These are phyloP conservation scores for Metarhizium rileyi DNA, from an alignment of 2,329 filamentous ascomycete genomes.

Conservation along the genomic window DNA sequence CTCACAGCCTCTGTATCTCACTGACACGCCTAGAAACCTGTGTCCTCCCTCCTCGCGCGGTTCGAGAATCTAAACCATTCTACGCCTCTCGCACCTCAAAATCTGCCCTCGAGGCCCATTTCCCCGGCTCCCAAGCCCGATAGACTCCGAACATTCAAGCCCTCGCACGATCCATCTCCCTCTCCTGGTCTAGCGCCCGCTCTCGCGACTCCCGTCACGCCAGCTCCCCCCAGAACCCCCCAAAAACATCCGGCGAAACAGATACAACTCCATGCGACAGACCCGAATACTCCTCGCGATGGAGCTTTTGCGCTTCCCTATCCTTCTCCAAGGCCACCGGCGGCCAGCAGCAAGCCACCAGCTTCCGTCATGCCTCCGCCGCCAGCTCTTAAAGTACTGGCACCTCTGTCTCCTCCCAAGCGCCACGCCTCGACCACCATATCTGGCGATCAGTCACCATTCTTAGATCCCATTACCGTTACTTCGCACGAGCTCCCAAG, in stretches of 20 bases:
- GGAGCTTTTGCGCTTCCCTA: conserved; percentile 13
- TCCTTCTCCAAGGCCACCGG: conserved; percentile 15
- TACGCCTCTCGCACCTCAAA: conserved; percentile 10
- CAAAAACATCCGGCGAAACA: conserved; percentile 15
- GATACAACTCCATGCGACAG: conserved; percentile 14
- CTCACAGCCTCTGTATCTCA: conserved; percentile 1
- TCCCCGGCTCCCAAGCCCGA: conserved; percentile 34
- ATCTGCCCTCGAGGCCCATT: conserved; percentile 22
- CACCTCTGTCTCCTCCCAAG: conserved; percentile 60
- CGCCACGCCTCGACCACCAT: conserved; percentile 23
- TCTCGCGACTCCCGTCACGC: neutral
- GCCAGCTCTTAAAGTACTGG: conserved; percentile 59
- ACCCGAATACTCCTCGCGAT: conserved; percentile 13
- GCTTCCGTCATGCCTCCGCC: conserved; percentile 36
- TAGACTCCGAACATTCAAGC: conserved; percentile 29
- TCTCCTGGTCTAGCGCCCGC: neutral
- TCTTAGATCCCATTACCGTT: conserved; percentile 37
- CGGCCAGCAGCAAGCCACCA: conserved; percentile 14
- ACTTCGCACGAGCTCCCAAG: conserved; percentile 31
- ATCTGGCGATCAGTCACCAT: conserved; percentile 32
- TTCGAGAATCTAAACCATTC: conserved; percentile 60
- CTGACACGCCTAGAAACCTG: conserved; percentile 51
- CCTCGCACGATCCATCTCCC: conserved; percentile 23
- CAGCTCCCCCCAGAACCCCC: conserved; percentile 5
- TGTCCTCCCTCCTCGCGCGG: conserved; percentile 70